phyloP scores from a whole-genome alignment of 306 rosid species.

The Prinsepia uniflora region DNA sequence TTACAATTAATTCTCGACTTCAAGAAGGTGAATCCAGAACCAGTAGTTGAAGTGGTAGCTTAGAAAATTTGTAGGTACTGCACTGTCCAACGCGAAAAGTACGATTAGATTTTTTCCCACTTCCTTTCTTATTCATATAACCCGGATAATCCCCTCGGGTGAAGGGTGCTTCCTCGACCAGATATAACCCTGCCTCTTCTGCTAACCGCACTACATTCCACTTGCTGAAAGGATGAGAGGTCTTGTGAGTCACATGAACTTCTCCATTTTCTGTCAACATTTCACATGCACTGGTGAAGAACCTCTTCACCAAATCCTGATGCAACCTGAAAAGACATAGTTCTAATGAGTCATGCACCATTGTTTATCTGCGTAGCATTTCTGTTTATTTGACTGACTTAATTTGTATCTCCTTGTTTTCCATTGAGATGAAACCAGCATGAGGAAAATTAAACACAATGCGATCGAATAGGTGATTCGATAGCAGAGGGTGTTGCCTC shows the following conservation, averaged over 20 bases:
- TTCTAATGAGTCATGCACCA: neutral
- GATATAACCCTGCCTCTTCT: neutral
- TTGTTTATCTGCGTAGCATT: neutral
- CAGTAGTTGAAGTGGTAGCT: neutral
- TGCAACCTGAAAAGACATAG: constrained; percentile 22
- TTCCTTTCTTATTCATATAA: constrained; percentile 30
- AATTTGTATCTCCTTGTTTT: neutral
- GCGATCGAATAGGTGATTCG: neutral
- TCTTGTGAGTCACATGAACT: constrained; percentile 47
- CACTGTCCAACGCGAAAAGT: constrained; percentile 32
- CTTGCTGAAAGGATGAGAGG: neutral
- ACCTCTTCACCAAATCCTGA: constrained; percentile 22
- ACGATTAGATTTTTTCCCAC: neutral
- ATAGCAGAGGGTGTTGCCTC: constrained; percentile 8
- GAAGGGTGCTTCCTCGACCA: constrained; percentile 14
- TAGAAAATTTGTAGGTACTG: constrained; percentile 23
- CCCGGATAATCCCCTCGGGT: neutral
- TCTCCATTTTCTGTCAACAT: constrained; percentile 22
- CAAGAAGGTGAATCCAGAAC: neutral
- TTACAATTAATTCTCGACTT: neutral
- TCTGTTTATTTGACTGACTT: neutral
- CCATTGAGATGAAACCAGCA: constrained; percentile 24
- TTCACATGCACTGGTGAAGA: constrained; percentile 13
- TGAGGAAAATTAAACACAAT: constrained; percentile 43
- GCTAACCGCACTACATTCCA: constrained; percentile 34